Conservation (phyloP, 306 rosid genomes). For the Luffa aegyptiaca region DNA sequence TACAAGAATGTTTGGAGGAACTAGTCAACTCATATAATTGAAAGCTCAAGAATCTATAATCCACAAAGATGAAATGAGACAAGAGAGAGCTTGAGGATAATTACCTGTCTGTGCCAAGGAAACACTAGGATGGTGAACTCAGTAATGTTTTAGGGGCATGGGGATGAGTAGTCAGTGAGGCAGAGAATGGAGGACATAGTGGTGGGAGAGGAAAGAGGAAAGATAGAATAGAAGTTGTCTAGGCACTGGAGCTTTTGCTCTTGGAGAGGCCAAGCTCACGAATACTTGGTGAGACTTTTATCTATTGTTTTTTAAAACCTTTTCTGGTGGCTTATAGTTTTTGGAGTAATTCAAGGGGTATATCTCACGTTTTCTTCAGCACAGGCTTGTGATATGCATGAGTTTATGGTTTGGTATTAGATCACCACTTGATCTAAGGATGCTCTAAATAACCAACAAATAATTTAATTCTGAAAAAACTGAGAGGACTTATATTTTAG, state of each 20-base stretch:
- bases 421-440: neutral
- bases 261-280: neutral
- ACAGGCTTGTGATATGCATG: neutral
- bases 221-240: neutral
- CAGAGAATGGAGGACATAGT: neutral
- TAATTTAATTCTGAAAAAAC: neutral
- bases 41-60: no score
- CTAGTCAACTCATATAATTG: no score
- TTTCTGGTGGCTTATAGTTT: neutral
- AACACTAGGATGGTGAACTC: neutral
- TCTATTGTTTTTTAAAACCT: neutral
- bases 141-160: neutral
- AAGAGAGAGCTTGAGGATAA: no score
- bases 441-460: neutral
- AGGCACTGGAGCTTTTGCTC: neutral
- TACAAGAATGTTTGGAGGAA: no score
- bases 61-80: no score
- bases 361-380: neutral
- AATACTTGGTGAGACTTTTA: neutral
- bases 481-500: neutral
- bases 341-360: neutral
- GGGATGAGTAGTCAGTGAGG: neutral
- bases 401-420: neutral
- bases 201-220: neutral
- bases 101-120: no score